phyloP scores from a whole-genome alignment of 768 basidiomycete genomes.

The Tricholoma saponaceum region DNA sequence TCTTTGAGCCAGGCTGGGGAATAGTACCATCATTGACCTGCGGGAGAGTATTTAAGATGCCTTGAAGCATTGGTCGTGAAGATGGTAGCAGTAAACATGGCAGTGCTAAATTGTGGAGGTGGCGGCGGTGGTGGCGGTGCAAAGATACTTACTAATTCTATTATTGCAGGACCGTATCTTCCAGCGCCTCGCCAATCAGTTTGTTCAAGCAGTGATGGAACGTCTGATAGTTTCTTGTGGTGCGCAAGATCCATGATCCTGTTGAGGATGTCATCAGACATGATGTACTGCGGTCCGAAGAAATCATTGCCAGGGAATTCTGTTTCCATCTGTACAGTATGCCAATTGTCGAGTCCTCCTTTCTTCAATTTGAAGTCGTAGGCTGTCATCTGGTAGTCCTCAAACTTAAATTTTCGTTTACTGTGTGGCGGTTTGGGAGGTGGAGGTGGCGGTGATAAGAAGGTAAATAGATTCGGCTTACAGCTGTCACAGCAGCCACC shows the following conservation, averaged over 20 bases:
- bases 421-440: background rate
- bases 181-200: slow-evolving; percentile 15
- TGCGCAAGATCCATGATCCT: slow-evolving; percentile 25
- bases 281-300: slow-evolving; percentile 14
- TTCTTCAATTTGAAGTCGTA: slow-evolving; percentile 2
- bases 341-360: slow-evolving; percentile 13
- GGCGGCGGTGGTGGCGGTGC: background rate
- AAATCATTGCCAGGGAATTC: slow-evolving; percentile 5
- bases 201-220: slow-evolving; percentile 13
- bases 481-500: slow-evolving; percentile 11
- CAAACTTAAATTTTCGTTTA: background rate
- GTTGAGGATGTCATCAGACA: slow-evolving; percentile 15
- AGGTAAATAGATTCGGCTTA: background rate
- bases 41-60: background rate
- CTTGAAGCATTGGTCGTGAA: background rate
- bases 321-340: slow-evolving; percentile 2
- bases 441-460: background rate
- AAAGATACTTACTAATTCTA: background rate
- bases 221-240: slow-evolving; percentile 11
- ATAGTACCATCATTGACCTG: background rate
- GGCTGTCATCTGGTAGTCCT: background rate
- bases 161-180: slow-evolving; percentile 5
- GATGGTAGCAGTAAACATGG: background rate
- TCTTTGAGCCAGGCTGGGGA: background rate
- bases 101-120: background rate